phyloP scores from a whole-genome alignment of 2,329 filamentous ascomycete species.

The Calonectria ilicicola region DNA sequence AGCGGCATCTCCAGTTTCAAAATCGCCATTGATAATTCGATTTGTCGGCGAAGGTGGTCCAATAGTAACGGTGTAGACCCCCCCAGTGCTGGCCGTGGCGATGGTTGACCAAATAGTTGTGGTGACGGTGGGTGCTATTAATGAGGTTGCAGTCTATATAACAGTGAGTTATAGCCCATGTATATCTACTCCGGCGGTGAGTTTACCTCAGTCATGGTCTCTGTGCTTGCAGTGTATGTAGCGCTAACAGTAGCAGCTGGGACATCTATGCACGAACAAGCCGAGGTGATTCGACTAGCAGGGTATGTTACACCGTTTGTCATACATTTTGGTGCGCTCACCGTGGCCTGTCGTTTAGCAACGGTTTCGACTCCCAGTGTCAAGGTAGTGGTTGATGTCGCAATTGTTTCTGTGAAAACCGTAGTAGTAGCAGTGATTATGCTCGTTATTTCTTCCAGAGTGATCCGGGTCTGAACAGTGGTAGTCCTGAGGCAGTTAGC shows the following conservation, averaged over 20 bases:
- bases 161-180: neutral
- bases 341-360: slow-evolving; percentile 19
- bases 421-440: slow-evolving; percentile 30
- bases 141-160: slow-evolving; percentile 7
- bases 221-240: slow-evolving; percentile 21
- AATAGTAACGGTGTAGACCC: slow-evolving; percentile 19
- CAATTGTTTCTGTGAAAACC: slow-evolving; percentile 35
- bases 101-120: slow-evolving; percentile 23
- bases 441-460: slow-evolving; percentile 12
- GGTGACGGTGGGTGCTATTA: slow-evolving; percentile 14
- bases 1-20: slow-evolving; percentile 5
- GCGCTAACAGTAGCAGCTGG: slow-evolving; percentile 32
- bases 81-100: slow-evolving; percentile 19
- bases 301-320: slow-evolving; percentile 37
- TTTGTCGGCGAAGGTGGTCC: slow-evolving; percentile 14
- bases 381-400: slow-evolving; percentile 32
- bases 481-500: slow-evolving; percentile 24
- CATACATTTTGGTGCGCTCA: slow-evolving; percentile 35
- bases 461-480: slow-evolving; percentile 25
- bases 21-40: slow-evolving; percentile 22
- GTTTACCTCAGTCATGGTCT: slow-evolving; percentile 20
- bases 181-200: neutral
- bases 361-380: slow-evolving; percentile 16
- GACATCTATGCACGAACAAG: slow-evolving; percentile 39
- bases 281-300: slow-evolving; percentile 39